Evolutionary conservation across 805 yeast species (phyloP).

Genomic region (Priceomyces fermenticarens): DNA sequence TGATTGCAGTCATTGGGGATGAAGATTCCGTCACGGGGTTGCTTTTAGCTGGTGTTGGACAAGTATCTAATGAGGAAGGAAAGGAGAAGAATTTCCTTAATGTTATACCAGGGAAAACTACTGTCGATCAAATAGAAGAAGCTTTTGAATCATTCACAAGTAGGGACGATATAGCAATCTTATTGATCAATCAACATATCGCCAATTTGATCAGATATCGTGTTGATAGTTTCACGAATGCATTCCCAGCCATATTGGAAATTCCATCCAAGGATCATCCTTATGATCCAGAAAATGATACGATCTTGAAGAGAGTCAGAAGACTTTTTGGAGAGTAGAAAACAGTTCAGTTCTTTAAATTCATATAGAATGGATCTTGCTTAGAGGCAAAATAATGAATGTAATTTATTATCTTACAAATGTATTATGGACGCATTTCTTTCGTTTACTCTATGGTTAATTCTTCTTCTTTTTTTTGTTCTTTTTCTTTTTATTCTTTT

Average conservation of each 20-base stretch:
- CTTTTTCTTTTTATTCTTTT: slow-evolving; percentile 11
- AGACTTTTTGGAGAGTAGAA: slow-evolving; percentile 86
- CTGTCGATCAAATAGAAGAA: slow-evolving; percentile 68
- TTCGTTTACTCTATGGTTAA: slow-evolving; percentile 2
- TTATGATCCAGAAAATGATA: slow-evolving; percentile 97
- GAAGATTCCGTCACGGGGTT: slow-evolving; percentile 97
- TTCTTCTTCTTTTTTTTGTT: slow-evolving; percentile 16
- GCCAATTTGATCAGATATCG: slow-evolving; percentile 85
- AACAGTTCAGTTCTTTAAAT: neutral
- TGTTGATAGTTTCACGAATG: slow-evolving; percentile 80
- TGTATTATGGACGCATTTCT: neutral
- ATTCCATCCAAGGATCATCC: slow-evolving; percentile 99
- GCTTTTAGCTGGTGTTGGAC: slow-evolving; percentile 93
- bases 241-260: slow-evolving; percentile 95
- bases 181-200: slow-evolving; percentile 89
- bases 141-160: slow-evolving; percentile 73
- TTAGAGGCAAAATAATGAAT: no score
- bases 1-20: slow-evolving; percentile 94
- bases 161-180: slow-evolving; percentile 88
- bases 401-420: no score
- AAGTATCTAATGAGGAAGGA: slow-evolving; percentile 59
- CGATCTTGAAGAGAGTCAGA: slow-evolving; percentile 90
- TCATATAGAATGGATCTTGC: neutral
- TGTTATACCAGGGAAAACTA: slow-evolving; percentile 71
- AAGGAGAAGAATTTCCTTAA: slow-evolving; percentile 80